Conservation (phyloP, 805 yeast species). For the Metschnikowia aberdeeniae region DNA sequence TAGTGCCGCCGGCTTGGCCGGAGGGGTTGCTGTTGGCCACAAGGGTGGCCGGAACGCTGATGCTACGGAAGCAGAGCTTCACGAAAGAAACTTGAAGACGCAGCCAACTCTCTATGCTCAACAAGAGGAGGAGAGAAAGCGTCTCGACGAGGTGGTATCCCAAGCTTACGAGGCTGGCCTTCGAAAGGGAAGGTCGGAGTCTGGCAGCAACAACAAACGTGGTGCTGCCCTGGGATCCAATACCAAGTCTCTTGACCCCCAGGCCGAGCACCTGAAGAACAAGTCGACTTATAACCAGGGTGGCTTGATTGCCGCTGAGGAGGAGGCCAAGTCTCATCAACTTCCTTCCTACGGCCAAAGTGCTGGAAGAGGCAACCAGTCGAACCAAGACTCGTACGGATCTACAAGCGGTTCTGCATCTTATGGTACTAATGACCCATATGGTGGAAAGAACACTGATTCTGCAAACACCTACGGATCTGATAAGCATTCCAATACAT, state of each 20-base stretch:
- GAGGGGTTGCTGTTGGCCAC: slow-evolving; percentile 14
- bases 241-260: slow-evolving; percentile 16
- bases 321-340: slow-evolving; percentile 9
- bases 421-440: neutral
- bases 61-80: slow-evolving; percentile 22
- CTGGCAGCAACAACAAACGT: slow-evolving; percentile 1
- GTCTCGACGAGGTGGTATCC: slow-evolving; percentile 12
- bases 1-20: slow-evolving; percentile 11
- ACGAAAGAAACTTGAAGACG: slow-evolving; percentile 20
- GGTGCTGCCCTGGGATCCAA: slow-evolving; percentile 9
- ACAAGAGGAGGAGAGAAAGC: slow-evolving; percentile 13
- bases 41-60: slow-evolving; percentile 18
- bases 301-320: slow-evolving; percentile 23
- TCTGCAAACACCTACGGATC: too few relatives aligned
- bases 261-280: slow-evolving; percentile 24
- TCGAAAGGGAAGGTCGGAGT: slow-evolving; percentile 10
- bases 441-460: neutral
- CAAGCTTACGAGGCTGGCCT: slow-evolving; percentile 19
- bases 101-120: slow-evolving; percentile 19
- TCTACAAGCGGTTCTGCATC: neutral
- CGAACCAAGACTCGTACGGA: neutral
- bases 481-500: too few relatives aligned
- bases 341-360: neutral
- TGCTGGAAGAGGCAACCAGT: too few relatives aligned
- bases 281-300: slow-evolving; percentile 30